A percentile compares a stretch with the other conserved stretches of the same genome.
Evolutionary conservation across 352 stramenopile genomes (phyloP).

Genomic region (Pythium diclinum): DNA sequence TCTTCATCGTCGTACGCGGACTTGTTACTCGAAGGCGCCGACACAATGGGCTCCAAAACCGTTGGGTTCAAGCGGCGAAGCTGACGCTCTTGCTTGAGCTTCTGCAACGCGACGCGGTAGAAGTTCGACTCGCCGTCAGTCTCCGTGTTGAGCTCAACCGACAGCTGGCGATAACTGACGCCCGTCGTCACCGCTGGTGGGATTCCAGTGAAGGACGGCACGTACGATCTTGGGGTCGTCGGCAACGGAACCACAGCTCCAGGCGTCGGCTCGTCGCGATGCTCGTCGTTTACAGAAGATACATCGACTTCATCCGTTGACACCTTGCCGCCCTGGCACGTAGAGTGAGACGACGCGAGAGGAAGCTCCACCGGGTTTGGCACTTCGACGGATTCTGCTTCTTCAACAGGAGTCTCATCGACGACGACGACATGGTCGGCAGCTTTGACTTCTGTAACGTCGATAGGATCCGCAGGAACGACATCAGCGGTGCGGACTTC

Average conservation of each 20-base stretch:
- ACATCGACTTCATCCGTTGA: neutral
- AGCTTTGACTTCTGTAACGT: too few species aligned
- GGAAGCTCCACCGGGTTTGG: too few species aligned
- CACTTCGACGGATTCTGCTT: neutral
- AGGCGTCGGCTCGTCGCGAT: neutral
- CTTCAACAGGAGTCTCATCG: neutral
- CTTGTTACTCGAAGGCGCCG: neutral
- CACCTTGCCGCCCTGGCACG: too few species aligned
- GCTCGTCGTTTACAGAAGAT: neutral
- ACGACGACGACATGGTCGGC: neutral
- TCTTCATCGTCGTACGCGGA: slow-evolving; percentile 20
- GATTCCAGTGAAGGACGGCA: neutral
- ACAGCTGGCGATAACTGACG: slow-evolving; percentile 39
- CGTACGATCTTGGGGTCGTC: neutral
- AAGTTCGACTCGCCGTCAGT: slow-evolving; percentile 7
- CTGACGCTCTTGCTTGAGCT: slow-evolving; percentile 40
- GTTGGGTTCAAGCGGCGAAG: slow-evolving; percentile 14
- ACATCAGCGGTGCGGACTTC: neutral
- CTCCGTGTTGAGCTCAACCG: slow-evolving; percentile 22
- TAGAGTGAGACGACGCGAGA: too few species aligned
- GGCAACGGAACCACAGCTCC: neutral
- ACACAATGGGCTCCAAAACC: neutral
- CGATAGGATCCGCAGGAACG: too few species aligned
- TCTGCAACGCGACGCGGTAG: slow-evolving; percentile 30
- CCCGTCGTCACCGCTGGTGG: neutral